A percentile compares a stretch with the other conserved stretches of the same genome.
phyloP scores from a whole-genome alignment of 805 yeast genomes.

The Yarrowia deformans region DNA sequence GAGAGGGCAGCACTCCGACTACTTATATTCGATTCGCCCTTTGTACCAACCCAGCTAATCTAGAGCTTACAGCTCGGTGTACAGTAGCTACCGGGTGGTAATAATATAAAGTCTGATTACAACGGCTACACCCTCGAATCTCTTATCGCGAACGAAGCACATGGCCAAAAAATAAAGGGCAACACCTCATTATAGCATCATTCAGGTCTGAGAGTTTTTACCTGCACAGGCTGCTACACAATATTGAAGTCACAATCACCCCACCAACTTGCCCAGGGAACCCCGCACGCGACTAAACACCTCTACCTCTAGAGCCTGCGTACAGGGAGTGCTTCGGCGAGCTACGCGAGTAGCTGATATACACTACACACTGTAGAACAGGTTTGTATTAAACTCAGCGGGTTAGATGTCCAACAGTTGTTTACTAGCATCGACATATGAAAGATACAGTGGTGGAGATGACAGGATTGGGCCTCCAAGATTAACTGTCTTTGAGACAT shows the following conservation, averaged over 20 bases:
- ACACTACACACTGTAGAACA: neutral
- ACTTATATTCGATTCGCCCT: neutral
- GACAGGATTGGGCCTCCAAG: slow-evolving; percentile 3
- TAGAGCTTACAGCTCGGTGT: slow-evolving; percentile 2
- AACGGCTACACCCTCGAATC: slow-evolving; percentile 9
- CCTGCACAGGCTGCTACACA: neutral
- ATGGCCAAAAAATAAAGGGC: neutral
- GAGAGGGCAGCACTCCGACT: neutral
- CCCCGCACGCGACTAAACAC: slow-evolving; percentile 12
- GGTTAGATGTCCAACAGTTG: neutral
- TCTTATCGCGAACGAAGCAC: slow-evolving; percentile 9
- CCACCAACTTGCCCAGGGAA: neutral
- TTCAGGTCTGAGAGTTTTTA: neutral
- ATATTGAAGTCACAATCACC: neutral
- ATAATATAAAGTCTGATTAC: neutral
- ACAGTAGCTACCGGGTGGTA: neutral
- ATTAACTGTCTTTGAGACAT: neutral
- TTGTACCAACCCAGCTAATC: slow-evolving; percentile 4
- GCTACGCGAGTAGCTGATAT: neutral
- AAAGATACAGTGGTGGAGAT: neutral
- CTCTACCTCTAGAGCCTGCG: slow-evolving; percentile 7
- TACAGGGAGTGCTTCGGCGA: neutral
- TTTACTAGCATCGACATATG: slow-evolving; percentile 9
- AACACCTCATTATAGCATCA: neutral
- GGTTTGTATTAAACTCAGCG: neutral